Conservation (phyloP, 768 basidiomycete species). For the Lentinula sp. region DNA sequence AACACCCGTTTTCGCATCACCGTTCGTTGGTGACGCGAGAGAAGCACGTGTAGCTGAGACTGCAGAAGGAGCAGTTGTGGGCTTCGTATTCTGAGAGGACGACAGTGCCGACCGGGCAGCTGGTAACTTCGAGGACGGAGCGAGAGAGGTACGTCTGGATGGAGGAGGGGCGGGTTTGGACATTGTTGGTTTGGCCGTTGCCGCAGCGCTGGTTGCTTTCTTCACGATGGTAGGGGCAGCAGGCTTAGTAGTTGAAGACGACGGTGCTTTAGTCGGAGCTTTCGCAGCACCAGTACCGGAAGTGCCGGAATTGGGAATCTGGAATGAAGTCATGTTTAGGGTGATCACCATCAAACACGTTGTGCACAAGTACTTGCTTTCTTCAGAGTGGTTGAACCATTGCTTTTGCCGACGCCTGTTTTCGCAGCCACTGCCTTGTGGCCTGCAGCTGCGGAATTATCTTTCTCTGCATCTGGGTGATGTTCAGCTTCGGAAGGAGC, state of each 20-base stretch:
- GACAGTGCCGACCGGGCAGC: slow-evolving; percentile 30
- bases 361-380: slow-evolving; percentile 41
- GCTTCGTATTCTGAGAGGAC: slow-evolving; percentile 32
- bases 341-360: slow-evolving; percentile 10
- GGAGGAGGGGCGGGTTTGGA: slow-evolving; percentile 24
- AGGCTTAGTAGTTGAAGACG: slow-evolving; percentile 22
- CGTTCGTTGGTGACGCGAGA: slow-evolving; percentile 47
- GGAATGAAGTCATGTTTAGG: slow-evolving; percentile 15
- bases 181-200: slow-evolving; percentile 32
- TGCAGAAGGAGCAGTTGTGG: slow-evolving; percentile 22
- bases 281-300: slow-evolving; percentile 55
- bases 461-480: slow-evolving; percentile 19
- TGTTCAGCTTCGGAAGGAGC: slow-evolving; percentile 13
- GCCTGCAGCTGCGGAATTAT: slow-evolving; percentile 19
- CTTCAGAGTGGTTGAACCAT: slow-evolving; percentile 48
- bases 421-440: slow-evolving; percentile 32
- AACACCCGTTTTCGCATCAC: slow-evolving; percentile 22
- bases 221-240: slow-evolving; percentile 27
- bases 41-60: slow-evolving; percentile 36
- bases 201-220: slow-evolving; percentile 33
- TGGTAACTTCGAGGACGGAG: slow-evolving; percentile 27
- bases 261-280: slow-evolving; percentile 16
- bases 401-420: slow-evolving; percentile 36
- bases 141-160: slow-evolving; percentile 39
- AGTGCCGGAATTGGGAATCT: slow-evolving; percentile 64